Evolutionary conservation across 345 rosid species (phyloP).

Genomic region (Cardiospermum halicacabum): DNA sequence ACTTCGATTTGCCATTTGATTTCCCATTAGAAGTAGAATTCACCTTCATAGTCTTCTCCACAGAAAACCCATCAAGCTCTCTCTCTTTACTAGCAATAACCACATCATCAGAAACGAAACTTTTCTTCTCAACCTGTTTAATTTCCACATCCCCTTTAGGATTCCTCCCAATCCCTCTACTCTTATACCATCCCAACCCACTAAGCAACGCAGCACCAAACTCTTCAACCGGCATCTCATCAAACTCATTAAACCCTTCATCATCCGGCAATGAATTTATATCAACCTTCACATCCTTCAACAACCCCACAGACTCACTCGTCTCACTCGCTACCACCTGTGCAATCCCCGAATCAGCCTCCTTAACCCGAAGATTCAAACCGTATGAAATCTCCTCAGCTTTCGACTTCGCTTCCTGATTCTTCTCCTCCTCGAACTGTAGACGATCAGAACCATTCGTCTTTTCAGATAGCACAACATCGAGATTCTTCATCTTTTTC

Average conservation of each 20-base stretch:
- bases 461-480: constrained; percentile 33
- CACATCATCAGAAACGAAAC: constrained; percentile 11
- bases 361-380: constrained; percentile 15
- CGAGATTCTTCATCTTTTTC: constrained; percentile 66
- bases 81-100: constrained; percentile 8
- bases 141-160: constrained; percentile 64
- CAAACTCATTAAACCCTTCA: constrained; percentile 60
- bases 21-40: too few relatives aligned
- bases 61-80: constrained; percentile 15
- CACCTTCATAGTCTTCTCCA: too few relatives aligned
- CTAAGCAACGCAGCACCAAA: constrained; percentile 67
- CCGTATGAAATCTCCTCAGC: constrained; percentile 43
- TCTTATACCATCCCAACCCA: constrained; percentile 89
- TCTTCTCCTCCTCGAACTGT: constrained; percentile 43
- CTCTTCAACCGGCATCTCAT: constrained; percentile 69
- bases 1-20: background rate
- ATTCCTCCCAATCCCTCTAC: constrained; percentile 76
- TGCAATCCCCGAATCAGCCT: constrained; percentile 4
- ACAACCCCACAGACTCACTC: constrained; percentile 13
- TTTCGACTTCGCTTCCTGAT: constrained; percentile 19
- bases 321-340: constrained; percentile 36
- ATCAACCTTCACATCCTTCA: constrained; percentile 50
- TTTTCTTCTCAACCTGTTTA: constrained; percentile 48
- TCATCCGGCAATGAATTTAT: constrained; percentile 59
- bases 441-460: constrained; percentile 30